Evolutionary conservation across 1,284 basidiomycete genomes (phyloP).

Genomic region (Porodaedalea pini): DNA sequence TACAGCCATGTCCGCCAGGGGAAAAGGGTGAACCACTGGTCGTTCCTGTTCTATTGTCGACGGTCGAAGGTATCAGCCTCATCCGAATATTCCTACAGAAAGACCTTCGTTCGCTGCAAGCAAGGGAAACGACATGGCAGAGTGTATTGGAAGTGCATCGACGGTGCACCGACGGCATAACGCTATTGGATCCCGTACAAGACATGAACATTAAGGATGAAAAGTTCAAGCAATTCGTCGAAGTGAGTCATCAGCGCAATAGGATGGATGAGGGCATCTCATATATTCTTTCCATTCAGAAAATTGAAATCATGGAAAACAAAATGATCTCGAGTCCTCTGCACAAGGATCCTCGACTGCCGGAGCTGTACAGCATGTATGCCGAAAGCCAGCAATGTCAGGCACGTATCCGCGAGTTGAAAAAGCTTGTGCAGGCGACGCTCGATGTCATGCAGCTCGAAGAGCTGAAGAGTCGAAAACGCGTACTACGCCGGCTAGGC

Average conservation of each 20-base stretch:
- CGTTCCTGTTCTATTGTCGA: slow-evolving; percentile 86
- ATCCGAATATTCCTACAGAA: slow-evolving; percentile 88
- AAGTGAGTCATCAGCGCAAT: slow-evolving; percentile 44
- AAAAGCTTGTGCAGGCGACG: slow-evolving; percentile 83
- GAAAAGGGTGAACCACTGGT: slow-evolving; percentile 82
- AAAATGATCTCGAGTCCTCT: slow-evolving; percentile 75
- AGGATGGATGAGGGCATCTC: background rate
- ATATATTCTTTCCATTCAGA: slow-evolving; percentile 43
- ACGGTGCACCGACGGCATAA: slow-evolving; percentile 85
- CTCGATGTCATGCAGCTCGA: slow-evolving; percentile 95
- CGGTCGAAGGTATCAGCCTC: slow-evolving; percentile 83
- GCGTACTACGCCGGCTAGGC: slow-evolving; percentile 86
- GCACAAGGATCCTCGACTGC: slow-evolving; percentile 70
- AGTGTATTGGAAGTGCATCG: slow-evolving; percentile 86
- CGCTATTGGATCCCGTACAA: slow-evolving; percentile 87
- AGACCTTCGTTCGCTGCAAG: slow-evolving; percentile 75
- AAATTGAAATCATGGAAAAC: slow-evolving; percentile 86
- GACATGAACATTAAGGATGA: slow-evolving; percentile 98
- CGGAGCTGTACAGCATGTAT: slow-evolving; percentile 79
- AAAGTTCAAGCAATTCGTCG: slow-evolving; percentile 83
- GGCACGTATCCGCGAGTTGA: slow-evolving; percentile 70
- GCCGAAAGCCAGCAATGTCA: slow-evolving; percentile 73
- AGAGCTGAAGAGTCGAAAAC: slow-evolving; percentile 94
- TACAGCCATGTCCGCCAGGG: slow-evolving; percentile 69
- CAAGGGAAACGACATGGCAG: slow-evolving; percentile 85